Evolutionary conservation across 768 basidiomycete species (phyloP).

Genomic region (Baorangia bicolor): DNA sequence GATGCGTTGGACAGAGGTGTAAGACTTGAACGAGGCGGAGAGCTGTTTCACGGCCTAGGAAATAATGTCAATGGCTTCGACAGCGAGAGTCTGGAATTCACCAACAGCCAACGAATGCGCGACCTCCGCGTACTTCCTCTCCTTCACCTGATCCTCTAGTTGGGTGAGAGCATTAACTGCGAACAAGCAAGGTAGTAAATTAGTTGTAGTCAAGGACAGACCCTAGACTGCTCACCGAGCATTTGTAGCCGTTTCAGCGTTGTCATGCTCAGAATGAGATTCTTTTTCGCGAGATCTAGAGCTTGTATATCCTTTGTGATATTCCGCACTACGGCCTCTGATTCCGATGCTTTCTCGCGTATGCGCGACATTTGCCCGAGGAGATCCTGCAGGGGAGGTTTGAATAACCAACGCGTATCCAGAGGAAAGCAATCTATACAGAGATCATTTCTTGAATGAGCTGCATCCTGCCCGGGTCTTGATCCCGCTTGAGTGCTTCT

Average conservation of each 20-base stretch:
- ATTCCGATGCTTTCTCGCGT: constrained; percentile 94
- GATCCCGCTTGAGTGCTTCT: constrained; percentile 65
- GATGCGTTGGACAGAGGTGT: constrained; percentile 73
- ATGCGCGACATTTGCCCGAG: constrained; percentile 95
- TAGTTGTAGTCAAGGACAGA: background rate
- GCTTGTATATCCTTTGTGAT: constrained; percentile 97
- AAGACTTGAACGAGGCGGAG: constrained; percentile 74
- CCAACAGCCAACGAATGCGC: constrained; percentile 76
- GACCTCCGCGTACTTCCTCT: constrained; percentile 80
- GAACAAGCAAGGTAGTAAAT: background rate
- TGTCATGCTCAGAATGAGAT: constrained; percentile 87
- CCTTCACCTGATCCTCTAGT: constrained; percentile 73
- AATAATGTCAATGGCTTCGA: background rate
- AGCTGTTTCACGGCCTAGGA: constrained; percentile 85
- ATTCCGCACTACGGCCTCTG: constrained; percentile 91
- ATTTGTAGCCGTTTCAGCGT: constrained; percentile 88
- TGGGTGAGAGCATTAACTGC: constrained; percentile 82
- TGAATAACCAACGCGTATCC: constrained; percentile 1
- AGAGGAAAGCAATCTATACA: constrained; percentile 42
- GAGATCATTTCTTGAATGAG: constrained; percentile 95
- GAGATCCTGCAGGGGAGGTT: constrained; percentile 60
- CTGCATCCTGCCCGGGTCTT: constrained; percentile 88
- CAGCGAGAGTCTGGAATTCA: constrained; percentile 26
- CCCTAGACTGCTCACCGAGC: constrained; percentile 64
- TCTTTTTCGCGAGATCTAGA: constrained; percentile 90